Conservation (phyloP, 2,329 filamentous ascomycete species). For the Ophiostoma novo-ulmi region DNA sequence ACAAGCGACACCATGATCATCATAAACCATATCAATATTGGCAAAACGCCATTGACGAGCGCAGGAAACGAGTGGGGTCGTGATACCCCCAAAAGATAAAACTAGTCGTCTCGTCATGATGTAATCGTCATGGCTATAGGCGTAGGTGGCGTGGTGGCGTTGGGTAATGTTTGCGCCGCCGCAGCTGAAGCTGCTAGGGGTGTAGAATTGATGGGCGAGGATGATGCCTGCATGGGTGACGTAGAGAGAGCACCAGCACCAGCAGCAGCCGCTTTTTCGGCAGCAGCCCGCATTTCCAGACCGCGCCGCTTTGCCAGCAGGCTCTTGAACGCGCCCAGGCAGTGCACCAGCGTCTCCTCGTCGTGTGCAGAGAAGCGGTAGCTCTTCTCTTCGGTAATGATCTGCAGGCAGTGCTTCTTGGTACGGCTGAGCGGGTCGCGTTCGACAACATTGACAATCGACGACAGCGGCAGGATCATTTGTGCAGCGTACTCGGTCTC, state of each 20-base stretch:
- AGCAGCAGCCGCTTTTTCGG: slow-evolving; percentile 28
- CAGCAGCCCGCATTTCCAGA: slow-evolving; percentile 47
- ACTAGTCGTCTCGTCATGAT: slow-evolving; percentile 18
- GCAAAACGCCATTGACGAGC: background rate
- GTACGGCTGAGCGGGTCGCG: slow-evolving; percentile 81
- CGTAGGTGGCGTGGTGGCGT: slow-evolving; percentile 11
- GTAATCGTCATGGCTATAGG: slow-evolving; percentile 10
- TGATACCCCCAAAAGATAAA: slow-evolving; percentile 3
- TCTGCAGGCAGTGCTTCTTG: slow-evolving; percentile 81
- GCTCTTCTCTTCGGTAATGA: slow-evolving; percentile 88
- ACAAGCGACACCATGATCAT: no score
- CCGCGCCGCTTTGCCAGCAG: slow-evolving; percentile 66
- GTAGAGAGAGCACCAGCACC: slow-evolving; percentile 1
- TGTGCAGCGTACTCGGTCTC: slow-evolving; percentile 83
- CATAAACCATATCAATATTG: no score
- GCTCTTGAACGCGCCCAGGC: slow-evolving; percentile 88
- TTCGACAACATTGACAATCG: slow-evolving; percentile 85
- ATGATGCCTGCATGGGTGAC: background rate
- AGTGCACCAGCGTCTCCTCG: slow-evolving; percentile 77
- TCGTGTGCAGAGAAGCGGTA: slow-evolving; percentile 71
- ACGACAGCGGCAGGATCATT: slow-evolving; percentile 71
- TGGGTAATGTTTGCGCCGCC: background rate
- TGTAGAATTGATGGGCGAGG: background rate
- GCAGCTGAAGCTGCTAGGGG: background rate
- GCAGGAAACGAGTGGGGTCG: background rate